Conservation (phyloP, 495 filamentous ascomycete genomes). For the Penicillium robsamsonii region DNA sequence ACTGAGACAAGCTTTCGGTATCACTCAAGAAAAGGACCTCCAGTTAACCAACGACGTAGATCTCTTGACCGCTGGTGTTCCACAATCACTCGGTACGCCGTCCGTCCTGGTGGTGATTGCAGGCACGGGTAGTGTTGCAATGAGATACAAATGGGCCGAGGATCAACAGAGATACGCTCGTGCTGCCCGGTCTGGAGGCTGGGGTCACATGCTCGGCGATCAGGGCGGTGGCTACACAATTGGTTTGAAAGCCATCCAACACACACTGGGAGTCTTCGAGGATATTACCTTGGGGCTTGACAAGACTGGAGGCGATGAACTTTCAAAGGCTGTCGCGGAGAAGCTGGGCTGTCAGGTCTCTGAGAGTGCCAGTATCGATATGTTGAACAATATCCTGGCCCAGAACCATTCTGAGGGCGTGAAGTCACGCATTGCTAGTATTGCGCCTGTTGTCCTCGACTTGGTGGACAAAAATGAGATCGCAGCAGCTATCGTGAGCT, state of each 20-base stretch:
- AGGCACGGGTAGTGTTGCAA: conserved; percentile 36
- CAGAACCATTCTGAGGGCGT: conserved; percentile 6
- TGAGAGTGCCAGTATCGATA: conserved; percentile 12
- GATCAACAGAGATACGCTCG: conserved; percentile 16
- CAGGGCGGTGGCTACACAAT: conserved; percentile 40
- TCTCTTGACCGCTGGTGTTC: conserved; percentile 25
- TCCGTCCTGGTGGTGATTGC: conserved; percentile 34
- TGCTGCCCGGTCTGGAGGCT: conserved; percentile 35
- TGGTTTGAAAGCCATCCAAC: conserved; percentile 29
- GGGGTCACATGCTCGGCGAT: conserved; percentile 40
- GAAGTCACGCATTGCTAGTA: conserved; percentile 26
- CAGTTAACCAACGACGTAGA: conserved; percentile 33
- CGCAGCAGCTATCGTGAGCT: conserved; percentile 21
- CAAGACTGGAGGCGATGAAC: conserved; percentile 1
- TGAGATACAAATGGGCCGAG: conserved; percentile 24
- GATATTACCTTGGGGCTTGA: conserved; percentile 15
- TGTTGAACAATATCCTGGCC: conserved; percentile 25
- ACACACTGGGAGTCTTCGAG: conserved; percentile 27
- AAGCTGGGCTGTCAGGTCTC: conserved; percentile 10
- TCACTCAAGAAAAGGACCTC: conserved; percentile 18
- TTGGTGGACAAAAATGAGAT: conserved; percentile 6
- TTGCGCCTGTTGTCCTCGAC: conserved; percentile 23
- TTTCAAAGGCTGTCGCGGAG: conserved; percentile 19
- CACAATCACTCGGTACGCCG: conserved; percentile 7
- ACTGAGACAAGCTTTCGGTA: conserved; percentile 19